Percentiles rank a stretch among this genome's conserved stretches.
These are phyloP conservation scores for Saraca asoca DNA, from an alignment of 331 rosid genomes.

Conservation along the genomic window DNA sequence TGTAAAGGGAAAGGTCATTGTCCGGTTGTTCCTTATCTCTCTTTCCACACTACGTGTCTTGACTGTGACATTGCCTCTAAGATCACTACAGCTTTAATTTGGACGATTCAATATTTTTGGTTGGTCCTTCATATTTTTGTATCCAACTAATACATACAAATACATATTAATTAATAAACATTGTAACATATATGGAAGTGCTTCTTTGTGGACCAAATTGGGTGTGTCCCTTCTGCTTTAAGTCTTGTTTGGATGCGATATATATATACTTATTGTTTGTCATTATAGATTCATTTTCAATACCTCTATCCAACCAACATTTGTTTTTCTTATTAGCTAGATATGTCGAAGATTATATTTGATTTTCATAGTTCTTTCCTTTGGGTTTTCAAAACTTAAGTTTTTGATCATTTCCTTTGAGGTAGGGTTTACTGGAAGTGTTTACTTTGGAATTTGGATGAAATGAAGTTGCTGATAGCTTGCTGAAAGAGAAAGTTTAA, in stretches of 20 bases:
- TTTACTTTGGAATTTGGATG: not conserved
- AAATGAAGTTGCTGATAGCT: slow-evolving; percentile 1
- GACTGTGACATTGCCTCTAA: slow-evolving; percentile 36
- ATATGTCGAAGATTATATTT: not conserved
- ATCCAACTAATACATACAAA: not conserved
- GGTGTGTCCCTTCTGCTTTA: slow-evolving; percentile 4
- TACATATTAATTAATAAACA: not conserved
- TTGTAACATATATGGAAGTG: not conserved
- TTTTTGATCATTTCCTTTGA: too few species aligned
- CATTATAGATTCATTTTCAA: slow-evolving; percentile 5
- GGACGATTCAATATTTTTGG: slow-evolving; percentile 27
- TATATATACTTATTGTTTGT: slow-evolving; percentile 1
- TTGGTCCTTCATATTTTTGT: slow-evolving; percentile 11
- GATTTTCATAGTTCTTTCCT: slow-evolving; percentile 2
- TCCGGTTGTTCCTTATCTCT: slow-evolving; percentile 40
- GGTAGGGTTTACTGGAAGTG: slow-evolving; percentile 8
- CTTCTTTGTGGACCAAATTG: slow-evolving; percentile 15
- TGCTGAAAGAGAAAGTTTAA: slow-evolving; percentile 13
- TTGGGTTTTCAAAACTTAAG: slow-evolving; percentile 5
- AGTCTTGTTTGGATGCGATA: not conserved
- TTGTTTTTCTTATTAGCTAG: not conserved
- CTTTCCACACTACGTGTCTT: slow-evolving; percentile 25
- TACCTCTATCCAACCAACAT: not conserved
- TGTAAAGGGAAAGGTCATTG: slow-evolving; percentile 28
- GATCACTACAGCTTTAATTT: slow-evolving; percentile 19